Percentiles rank a stretch among this genome's conserved stretches.
These are phyloP conservation scores for Trichoderma sp. DNA, from an alignment of 2,329 filamentous ascomycete species.

Conservation along the genomic window DNA sequence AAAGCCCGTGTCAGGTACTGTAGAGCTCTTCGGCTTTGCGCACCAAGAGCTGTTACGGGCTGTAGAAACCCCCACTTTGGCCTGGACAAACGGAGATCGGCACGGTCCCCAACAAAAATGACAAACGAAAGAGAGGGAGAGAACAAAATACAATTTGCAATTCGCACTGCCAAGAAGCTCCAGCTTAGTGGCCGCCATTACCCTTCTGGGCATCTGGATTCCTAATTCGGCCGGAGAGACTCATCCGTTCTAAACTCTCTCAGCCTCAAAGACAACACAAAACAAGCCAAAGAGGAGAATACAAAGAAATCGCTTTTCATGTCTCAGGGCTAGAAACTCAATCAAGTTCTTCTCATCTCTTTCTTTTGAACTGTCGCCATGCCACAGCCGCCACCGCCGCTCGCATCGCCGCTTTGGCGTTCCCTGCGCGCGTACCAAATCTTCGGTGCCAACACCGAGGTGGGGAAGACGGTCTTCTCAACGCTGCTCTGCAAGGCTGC, in stretches of 20 bases:
- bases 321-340: neutral
- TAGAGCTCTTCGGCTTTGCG: neutral
- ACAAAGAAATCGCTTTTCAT: neutral
- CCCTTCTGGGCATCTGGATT: constrained; percentile 16
- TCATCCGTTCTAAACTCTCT: neutral
- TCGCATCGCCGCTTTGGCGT: constrained; percentile 68
- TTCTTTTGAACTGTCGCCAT: constrained; percentile 6
- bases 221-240: neutral
- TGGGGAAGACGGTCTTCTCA: constrained; percentile 82
- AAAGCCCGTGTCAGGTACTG: neutral
- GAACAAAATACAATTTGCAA: neutral
- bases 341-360: neutral
- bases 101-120: constrained; percentile 7
- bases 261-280: neutral
- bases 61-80: neutral
- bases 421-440: constrained; percentile 72
- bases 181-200: constrained; percentile 8
- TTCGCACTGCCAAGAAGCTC: neutral
- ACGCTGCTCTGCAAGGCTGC: constrained; percentile 71
- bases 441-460: constrained; percentile 82
- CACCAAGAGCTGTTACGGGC: neutral
- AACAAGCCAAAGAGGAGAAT: neutral
- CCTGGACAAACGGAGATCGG: constrained; percentile 23
- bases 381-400: constrained; percentile 42
- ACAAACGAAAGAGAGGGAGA: neutral